phyloP scores from a whole-genome alignment of 176 grass and related monocot species.

The Juncus effusus region DNA sequence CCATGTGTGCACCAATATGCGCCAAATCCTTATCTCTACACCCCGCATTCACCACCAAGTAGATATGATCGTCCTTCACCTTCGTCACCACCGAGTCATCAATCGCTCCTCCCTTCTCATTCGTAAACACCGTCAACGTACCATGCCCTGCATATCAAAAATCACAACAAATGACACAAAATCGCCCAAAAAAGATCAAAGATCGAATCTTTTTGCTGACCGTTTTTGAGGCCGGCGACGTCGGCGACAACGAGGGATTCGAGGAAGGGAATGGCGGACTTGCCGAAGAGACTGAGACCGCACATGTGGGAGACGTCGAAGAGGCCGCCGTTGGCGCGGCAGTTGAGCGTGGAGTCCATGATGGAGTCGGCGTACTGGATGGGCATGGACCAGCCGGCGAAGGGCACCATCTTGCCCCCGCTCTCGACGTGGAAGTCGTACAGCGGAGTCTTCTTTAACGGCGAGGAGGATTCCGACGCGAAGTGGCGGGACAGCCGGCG shows the following conservation, averaged over 20 bases:
- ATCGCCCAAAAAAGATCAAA: neutral
- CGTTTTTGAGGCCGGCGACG: conserved; percentile 55
- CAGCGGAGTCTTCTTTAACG: conserved; percentile 93
- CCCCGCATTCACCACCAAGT: conserved; percentile 92
- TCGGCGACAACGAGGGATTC: conserved; percentile 89
- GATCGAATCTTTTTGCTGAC: neutral
- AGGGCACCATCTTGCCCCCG: conserved; percentile 96
- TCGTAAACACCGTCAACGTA: conserved; percentile 81
- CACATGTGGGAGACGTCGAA: conserved; percentile 99
- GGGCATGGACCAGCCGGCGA: conserved; percentile 97
- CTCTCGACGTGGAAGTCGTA: conserved; percentile 84
- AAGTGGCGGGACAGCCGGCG: conserved; percentile 38
- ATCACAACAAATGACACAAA: conserved; percentile 3
- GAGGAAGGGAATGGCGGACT: conserved; percentile 59
- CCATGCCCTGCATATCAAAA: conserved; percentile 35
- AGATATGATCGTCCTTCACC: conserved; percentile 75
- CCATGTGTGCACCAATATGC: conserved; percentile 80
- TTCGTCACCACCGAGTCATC: conserved; percentile 77
- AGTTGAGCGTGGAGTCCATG: conserved; percentile 98
- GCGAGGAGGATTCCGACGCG: conserved; percentile 52
- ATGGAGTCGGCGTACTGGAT: conserved; percentile 98
- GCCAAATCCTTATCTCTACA: conserved; percentile 95
- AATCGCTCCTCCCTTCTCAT: conserved; percentile 80
- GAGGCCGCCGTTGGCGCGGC: conserved; percentile 71
- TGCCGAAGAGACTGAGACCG: conserved; percentile 67